A percentile compares a stretch with the other conserved stretches of the same genome.
These are phyloP conservation scores for Penicillium herquei DNA, from an alignment of 495 filamentous ascomycete species.

Conservation along the genomic window DNA sequence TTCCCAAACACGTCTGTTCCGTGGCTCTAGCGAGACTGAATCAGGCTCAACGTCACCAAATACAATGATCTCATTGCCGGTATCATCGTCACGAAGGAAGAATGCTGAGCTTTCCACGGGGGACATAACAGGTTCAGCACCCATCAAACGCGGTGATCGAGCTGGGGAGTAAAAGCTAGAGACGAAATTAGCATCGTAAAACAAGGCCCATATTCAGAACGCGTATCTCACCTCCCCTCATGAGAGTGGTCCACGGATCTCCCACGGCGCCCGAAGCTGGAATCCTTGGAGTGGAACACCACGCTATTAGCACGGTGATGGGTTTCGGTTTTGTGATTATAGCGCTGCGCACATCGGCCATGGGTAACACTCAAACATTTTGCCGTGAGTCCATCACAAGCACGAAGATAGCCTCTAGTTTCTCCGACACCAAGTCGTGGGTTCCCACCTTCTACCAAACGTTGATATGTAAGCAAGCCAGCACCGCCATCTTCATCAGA, in stretches of 20 bases:
- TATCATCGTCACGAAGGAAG: slow-evolving; percentile 74
- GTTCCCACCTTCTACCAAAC: slow-evolving; percentile 84
- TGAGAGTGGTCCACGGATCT: slow-evolving; percentile 27
- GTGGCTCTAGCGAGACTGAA: slow-evolving; percentile 73
- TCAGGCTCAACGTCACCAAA: slow-evolving; percentile 97
- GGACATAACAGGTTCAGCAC: slow-evolving; percentile 32
- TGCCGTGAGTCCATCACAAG: slow-evolving; percentile 76
- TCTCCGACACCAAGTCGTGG: slow-evolving; percentile 73
- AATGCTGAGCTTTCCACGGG: slow-evolving; percentile 82
- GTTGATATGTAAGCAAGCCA: slow-evolving; percentile 86
- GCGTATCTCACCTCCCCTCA: slow-evolving; percentile 30
- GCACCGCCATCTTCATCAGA: slow-evolving; percentile 95
- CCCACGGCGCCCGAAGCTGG: slow-evolving; percentile 26
- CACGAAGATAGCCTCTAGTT: slow-evolving; percentile 75
- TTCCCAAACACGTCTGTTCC: slow-evolving; percentile 76
- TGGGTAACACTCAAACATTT: slow-evolving; percentile 81
- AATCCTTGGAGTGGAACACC: slow-evolving; percentile 37
- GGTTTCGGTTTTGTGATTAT: slow-evolving; percentile 39
- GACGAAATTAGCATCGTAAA: background rate
- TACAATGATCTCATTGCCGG: slow-evolving; percentile 75
- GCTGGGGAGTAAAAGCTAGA: slow-evolving; percentile 31
- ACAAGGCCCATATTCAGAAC: background rate
- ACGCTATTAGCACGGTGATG: slow-evolving; percentile 59
- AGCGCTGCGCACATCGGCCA: slow-evolving; percentile 77
- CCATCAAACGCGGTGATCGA: slow-evolving; percentile 25